A percentile compares a stretch with the other conserved stretches of the same genome.
Conservation (phyloP, 495 filamentous ascomycete genomes). For the Corynascus novoguineensis region DNA sequence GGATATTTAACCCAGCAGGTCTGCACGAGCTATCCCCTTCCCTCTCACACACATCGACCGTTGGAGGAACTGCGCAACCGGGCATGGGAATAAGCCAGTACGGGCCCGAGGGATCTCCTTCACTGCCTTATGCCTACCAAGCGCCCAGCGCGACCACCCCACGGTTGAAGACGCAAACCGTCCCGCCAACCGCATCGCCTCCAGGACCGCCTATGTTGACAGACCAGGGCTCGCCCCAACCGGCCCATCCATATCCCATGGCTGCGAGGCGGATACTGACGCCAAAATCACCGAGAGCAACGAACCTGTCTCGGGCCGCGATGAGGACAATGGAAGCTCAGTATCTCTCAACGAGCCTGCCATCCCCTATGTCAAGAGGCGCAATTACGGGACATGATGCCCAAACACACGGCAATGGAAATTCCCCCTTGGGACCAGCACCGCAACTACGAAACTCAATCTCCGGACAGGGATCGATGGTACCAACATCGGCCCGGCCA, state of each 20-base stretch:
- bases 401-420: conserved; percentile 28
- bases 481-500: conserved; percentile 31
- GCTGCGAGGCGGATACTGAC: conserved; percentile 53
- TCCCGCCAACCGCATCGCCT: conserved; percentile 27
- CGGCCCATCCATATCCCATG: conserved; percentile 38
- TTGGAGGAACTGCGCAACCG: conserved; percentile 14
- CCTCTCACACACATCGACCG: conserved; percentile 13
- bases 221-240: conserved; percentile 35
- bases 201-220: conserved; percentile 26
- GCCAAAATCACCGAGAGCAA: conserved; percentile 57
- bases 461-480: conserved; percentile 23
- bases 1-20: conserved; percentile 48
- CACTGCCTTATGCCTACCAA: conserved; percentile 28
- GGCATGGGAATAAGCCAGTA: conserved; percentile 26
- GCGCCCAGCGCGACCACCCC: conserved; percentile 27
- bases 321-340: conserved; percentile 43
- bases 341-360: conserved; percentile 34
- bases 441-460: conserved; percentile 28
- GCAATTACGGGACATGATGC: conserved; percentile 19
- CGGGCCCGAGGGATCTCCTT: conserved; percentile 29
- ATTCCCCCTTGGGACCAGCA: conserved; percentile 30
- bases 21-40: conserved; percentile 24
- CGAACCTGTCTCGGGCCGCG: conserved; percentile 39
- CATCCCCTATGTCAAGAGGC: conserved; percentile 32
- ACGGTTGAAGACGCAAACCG: conserved; percentile 19